Evolutionary conservation across 2,329 filamentous ascomycete genomes (phyloP).

Genomic region (Raffaelea ambrosiae): DNA sequence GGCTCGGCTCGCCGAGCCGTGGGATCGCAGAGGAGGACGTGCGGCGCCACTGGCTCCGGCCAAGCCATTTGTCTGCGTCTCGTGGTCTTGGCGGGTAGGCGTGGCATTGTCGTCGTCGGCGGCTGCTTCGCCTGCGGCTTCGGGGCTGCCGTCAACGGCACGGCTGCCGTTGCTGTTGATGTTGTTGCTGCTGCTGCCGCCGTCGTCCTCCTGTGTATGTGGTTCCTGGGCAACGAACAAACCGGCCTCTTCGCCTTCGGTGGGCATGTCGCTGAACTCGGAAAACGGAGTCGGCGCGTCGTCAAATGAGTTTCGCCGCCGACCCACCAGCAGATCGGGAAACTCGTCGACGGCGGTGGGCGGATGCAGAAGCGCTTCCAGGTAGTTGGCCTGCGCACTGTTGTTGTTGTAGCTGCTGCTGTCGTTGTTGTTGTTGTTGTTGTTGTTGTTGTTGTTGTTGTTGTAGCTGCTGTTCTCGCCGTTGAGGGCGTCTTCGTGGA

Average conservation of each 20-base stretch:
- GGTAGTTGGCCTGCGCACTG: constrained; percentile 27
- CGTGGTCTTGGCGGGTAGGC: neutral
- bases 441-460: no score
- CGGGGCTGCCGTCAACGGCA: neutral
- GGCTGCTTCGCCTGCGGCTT: neutral
- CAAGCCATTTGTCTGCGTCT: constrained; percentile 2
- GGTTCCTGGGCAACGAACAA: constrained; percentile 1
- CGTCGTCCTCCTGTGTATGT: no score
- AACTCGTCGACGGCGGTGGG: constrained; percentile 35
- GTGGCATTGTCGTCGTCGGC: neutral
- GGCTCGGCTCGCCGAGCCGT: neutral
- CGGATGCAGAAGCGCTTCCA: constrained; percentile 35
- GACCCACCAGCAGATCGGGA: constrained; percentile 25
- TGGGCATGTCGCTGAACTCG: no score
- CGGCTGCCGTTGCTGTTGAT: no score
- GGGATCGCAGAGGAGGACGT: neutral
- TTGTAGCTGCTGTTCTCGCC: neutral
- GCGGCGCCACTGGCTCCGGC: no score
- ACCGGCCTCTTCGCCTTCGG: neutral
- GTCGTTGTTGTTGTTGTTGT: neutral
- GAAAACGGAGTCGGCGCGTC: neutral
- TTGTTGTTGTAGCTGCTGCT: neutral
- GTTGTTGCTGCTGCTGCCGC: no score
- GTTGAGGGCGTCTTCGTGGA: neutral
- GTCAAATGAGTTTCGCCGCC: neutral